phyloP scores from a whole-genome alignment of 2,329 filamentous ascomycete genomes.

The Fusarium mangiferae region DNA sequence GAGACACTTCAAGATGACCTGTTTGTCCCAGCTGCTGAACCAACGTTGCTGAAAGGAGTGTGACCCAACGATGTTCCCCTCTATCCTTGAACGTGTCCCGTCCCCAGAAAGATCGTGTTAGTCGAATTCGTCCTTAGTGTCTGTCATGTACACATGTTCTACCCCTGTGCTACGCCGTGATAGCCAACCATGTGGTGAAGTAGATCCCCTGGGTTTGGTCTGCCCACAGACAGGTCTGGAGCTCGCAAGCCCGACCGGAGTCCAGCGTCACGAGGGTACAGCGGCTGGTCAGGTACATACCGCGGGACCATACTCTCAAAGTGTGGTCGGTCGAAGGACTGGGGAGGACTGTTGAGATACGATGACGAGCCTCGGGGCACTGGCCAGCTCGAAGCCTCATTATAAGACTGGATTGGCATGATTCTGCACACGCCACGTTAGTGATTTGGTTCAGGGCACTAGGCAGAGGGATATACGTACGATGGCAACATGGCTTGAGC shows the following conservation, averaged over 20 bases:
- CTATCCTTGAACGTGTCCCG: background rate
- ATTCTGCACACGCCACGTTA: slow-evolving; percentile 19
- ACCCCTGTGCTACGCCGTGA: slow-evolving; percentile 13
- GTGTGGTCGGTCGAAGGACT: slow-evolving; percentile 10
- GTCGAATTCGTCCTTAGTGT: background rate
- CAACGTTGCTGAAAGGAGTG: slow-evolving; percentile 17
- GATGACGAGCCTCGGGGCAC: slow-evolving; percentile 8
- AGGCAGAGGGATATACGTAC: slow-evolving; percentile 12
- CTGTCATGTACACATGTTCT: background rate
- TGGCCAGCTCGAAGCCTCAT: slow-evolving; percentile 22
- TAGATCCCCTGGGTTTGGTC: background rate
- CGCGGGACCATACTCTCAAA: slow-evolving; percentile 10
- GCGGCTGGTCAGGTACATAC: slow-evolving; percentile 5
- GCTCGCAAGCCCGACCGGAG: slow-evolving; percentile 19
- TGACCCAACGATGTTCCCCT: background rate
- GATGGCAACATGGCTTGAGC: slow-evolving; percentile 19
- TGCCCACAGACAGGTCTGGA: slow-evolving; percentile 5
- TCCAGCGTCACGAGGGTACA: background rate
- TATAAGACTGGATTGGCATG: slow-evolving; percentile 4
- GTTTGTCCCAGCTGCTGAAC: background rate
- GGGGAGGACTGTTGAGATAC: background rate
- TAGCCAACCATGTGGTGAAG: slow-evolving; percentile 13
- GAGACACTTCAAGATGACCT: background rate
- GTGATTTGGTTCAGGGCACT: background rate
- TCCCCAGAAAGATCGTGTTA: background rate